Evolutionary conservation across 2,329 filamentous ascomycete species (phyloP), one percentile per base, ranked within the genome.

Genomic region (Mycosphaerella sp.): DNA sequence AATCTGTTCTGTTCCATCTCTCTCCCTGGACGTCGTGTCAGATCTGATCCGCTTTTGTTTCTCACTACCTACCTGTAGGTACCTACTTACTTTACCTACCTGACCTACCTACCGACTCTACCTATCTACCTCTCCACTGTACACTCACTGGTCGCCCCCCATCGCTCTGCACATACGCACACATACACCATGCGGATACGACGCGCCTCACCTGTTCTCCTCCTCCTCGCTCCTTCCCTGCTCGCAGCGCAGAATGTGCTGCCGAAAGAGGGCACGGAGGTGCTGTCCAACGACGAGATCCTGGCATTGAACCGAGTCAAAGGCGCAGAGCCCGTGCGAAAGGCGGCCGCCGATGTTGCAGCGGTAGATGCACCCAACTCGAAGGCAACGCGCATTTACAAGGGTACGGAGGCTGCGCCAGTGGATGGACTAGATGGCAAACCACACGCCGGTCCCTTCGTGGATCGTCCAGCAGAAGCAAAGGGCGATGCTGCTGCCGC

Each of bases 341-440:
- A 57, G 31, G 29, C 52, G 10, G 48, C 26, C 11, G 50, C 48
- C 61, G 48, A 60, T 59, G 48, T 49, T 54, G 58, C 64, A 55
- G 58, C 60, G 57, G 45, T 57, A 60, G 29, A 60, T 61, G 36
- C 56, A 8, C 53, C 53, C 23, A 56, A 52, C 56, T 62, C 50
- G 58, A 69, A 46, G 36, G 64, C 54, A 2, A 55, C 64, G 9
- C 70, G 73, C 56, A 60, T 62, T 39, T 69, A 68, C 34, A 59
- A 68, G 26, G 82, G 81, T 50, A 84, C 83, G 48, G 90, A 90
- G 69, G 85, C 93, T 74, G 89, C 87, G 53, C 92, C 92, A 0
- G 85, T 96, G 17, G 93, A 97, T 69, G 91, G 91, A 44, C 86
- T 87, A 64, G 93, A 97, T 73, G 93, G 93, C 45, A 93, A 91